Evolutionary conservation across 495 filamentous ascomycete species (phyloP), one percentile per base, ranked within the genome.

Genomic region (Cetradonia linearis): DNA sequence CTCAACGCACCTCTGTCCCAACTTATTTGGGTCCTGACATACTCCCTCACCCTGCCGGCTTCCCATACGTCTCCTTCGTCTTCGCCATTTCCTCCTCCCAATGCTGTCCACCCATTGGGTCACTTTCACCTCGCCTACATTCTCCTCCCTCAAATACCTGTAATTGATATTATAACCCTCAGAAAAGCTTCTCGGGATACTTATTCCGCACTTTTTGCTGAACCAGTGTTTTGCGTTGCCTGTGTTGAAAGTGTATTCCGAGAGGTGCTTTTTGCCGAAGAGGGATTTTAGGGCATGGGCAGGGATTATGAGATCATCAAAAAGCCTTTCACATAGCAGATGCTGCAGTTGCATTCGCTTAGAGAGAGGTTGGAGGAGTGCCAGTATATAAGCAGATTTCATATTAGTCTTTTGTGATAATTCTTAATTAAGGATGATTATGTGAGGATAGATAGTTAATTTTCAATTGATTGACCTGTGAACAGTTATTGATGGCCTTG

Each of bases 171-270:
- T 42, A 33, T 63, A 63, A 0, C 62, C 62, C 10, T 63, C 56
- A 0, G 57, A 50, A 34, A 30, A 40, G 33, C 57, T 63, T 34
- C 62, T 42, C 10, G 62, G 62, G 9, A 63, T 57, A n/a, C 40
- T 55, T 14, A 63, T 63, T 7, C 62, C 61, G 16, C 61, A 63
- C 0, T 30, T 48, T 37, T 63, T 59, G 30, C 61, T 55, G 28
- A 63, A 63, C 61, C 56, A 55, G 25, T 63, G 62, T n/a, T 63
- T 47, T 3, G 62, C 56, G 2, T 56, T 63, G 4, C 57, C 62
- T 4, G 50, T 60, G 27, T 59, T 55, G 57, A 63, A 63, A 8
- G 16, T 55, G 40, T 59, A 63, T 37, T 59, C 33, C 36, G 34
- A 11, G 0, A 63, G 50, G 38, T 60, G 23, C 30, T 60, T 50